Conservation (phyloP, 1,284 basidiomycete genomes). For the Pterulicium gracile region DNA sequence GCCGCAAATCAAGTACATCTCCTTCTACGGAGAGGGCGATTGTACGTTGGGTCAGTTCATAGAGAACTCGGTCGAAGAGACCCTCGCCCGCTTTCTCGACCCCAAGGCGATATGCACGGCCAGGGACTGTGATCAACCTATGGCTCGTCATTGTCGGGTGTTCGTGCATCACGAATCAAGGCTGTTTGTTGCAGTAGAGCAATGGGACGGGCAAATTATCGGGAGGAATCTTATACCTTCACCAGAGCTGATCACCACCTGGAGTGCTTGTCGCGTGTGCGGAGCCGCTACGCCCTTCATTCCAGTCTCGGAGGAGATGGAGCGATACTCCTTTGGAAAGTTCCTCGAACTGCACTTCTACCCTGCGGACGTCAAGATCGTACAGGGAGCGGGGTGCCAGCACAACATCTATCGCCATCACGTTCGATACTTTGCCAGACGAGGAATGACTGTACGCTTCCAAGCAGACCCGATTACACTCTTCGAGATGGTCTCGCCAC, state of each 20-base stretch:
- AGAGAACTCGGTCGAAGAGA: constrained; percentile 68
- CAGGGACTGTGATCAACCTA: constrained; percentile 75
- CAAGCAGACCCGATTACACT: constrained; percentile 78
- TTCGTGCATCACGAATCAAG: constrained; percentile 85
- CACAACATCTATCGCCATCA: constrained; percentile 96
- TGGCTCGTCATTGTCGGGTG: constrained; percentile 79
- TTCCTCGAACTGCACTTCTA: constrained; percentile 91
- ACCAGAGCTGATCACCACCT: constrained; percentile 78
- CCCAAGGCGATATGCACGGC: constrained; percentile 70
- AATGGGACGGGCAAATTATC: constrained; percentile 72
- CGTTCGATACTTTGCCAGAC: constrained; percentile 83
- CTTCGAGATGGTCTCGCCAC: constrained; percentile 87
- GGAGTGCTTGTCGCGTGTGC: constrained; percentile 85
- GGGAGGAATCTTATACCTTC: constrained; percentile 40
- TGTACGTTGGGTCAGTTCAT: constrained; percentile 89
- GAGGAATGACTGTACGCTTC: constrained; percentile 83
- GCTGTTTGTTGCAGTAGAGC: constrained; percentile 78
- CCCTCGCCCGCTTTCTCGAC: constrained; percentile 55
- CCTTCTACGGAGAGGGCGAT: constrained; percentile 91
- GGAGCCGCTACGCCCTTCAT: constrained; percentile 79
- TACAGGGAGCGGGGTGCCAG: constrained; percentile 77
- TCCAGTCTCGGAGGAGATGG: constrained; percentile 87
- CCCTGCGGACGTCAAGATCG: constrained; percentile 71
- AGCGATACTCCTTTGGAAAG: constrained; percentile 88
- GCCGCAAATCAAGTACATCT: constrained; percentile 64